These are phyloP conservation scores for Asclepias syriaca DNA, from an alignment of 257 asterid genomes.

Conservation along the genomic window DNA sequence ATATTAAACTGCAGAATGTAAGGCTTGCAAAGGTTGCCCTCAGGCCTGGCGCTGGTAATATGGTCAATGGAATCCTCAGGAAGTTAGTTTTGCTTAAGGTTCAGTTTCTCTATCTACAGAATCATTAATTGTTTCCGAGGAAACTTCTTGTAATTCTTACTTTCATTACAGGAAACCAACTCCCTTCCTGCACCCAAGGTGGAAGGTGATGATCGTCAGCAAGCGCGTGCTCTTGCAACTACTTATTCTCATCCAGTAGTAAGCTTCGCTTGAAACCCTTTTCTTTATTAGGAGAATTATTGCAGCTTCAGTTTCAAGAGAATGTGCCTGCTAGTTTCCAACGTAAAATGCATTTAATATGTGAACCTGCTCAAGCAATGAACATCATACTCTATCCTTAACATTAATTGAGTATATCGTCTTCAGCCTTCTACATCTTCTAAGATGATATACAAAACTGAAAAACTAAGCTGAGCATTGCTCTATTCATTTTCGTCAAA, in stretches of 20 bases:
- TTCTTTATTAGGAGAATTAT: neutral
- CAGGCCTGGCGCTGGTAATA: conserved; percentile 90
- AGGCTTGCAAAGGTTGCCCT: conserved; percentile 88
- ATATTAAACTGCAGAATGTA: conserved; percentile 55
- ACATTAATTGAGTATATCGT: neutral
- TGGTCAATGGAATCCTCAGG: conserved; percentile 88
- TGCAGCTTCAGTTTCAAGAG: neutral
- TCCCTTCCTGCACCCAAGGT: conserved; percentile 70
- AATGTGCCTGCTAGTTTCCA: neutral
- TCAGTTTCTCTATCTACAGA: conserved; percentile 14
- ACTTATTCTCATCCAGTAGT: conserved; percentile 96
- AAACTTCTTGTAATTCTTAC: conserved; percentile 19
- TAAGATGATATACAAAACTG: neutral
- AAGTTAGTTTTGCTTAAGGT: conserved; percentile 82
- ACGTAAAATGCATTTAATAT: neutral
- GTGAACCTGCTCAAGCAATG: neutral
- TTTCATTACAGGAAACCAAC: conserved; percentile 49
- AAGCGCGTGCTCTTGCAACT: conserved; percentile 89
- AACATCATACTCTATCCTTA: neutral
- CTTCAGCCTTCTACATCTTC: neutral
- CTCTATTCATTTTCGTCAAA: neutral
- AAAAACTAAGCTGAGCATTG: neutral
- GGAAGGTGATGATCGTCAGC: conserved; percentile 78
- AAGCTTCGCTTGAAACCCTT: conserved; percentile 26
- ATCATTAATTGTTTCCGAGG: conserved; percentile 6